phyloP scores from a whole-genome alignment of 225 moss, liverwort and hornwort genomes.

The Climacium dendroides region DNA sequence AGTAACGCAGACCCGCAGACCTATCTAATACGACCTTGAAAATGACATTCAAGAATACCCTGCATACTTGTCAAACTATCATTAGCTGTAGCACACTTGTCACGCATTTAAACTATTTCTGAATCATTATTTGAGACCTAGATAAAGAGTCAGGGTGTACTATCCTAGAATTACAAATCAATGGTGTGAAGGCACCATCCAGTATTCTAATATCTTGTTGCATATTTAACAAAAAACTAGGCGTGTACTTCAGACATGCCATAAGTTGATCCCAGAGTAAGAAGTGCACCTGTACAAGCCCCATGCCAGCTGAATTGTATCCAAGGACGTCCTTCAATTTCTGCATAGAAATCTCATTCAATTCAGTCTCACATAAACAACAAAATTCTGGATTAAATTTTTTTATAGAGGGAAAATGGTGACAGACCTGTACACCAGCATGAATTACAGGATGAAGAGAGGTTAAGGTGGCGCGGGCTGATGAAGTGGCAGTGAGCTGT shows the following conservation, averaged over 20 bases:
- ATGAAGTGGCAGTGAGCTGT: constrained; percentile 71
- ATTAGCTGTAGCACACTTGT: neutral
- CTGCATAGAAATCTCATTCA: constrained; percentile 26
- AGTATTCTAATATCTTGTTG: neutral
- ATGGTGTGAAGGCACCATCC: neutral
- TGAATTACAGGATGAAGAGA: constrained; percentile 73
- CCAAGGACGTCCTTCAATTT: constrained; percentile 81
- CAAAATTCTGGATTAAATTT: neutral
- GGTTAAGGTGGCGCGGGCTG: constrained; percentile 55
- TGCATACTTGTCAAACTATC: neutral
- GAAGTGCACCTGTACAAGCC: constrained; percentile 63
- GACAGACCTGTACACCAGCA: constrained; percentile 60
- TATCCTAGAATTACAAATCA: neutral
- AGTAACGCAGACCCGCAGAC: neutral
- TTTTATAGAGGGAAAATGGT: neutral
- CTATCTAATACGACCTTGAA: neutral
- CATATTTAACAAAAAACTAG: neutral
- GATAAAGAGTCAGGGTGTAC: neutral
- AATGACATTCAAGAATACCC: neutral
- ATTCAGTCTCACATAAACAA: neutral
- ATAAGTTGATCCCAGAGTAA: neutral
- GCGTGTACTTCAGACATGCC: neutral
- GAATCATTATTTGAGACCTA: neutral
- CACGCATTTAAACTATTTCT: neutral
- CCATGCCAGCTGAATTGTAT: constrained; percentile 85